phyloP scores from a whole-genome alignment of 73 alveolate genomes.

The Symbiodinium natans region DNA sequence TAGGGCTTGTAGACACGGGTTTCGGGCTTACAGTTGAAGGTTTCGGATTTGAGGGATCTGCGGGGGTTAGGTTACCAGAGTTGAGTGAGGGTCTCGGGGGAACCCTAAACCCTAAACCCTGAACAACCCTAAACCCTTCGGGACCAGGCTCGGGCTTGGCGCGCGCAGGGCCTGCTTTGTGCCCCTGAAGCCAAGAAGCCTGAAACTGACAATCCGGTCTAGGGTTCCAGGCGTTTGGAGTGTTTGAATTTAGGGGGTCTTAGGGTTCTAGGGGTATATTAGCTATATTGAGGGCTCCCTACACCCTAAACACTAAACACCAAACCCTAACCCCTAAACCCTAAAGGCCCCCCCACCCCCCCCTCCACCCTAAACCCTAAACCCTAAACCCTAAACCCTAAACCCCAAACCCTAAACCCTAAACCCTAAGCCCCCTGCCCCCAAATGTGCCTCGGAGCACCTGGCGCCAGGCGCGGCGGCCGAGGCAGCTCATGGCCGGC shows the following conservation, averaged over 20 bases:
- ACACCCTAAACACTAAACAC: neutral
- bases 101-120: neutral
- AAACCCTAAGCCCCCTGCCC: too few species aligned
- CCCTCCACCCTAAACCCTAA: too few species aligned
- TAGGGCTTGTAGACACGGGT: neutral
- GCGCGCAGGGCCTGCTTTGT: too few species aligned
- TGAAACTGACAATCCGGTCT: too few species aligned
- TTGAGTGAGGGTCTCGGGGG: too few species aligned
- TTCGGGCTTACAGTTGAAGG: neutral
- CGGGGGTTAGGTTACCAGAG: too few species aligned
- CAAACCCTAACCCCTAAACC: neutral
- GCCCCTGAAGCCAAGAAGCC: too few species aligned
- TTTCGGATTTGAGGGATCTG: neutral
- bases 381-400: neutral
- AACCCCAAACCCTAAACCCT: neutral
- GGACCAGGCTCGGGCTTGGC: too few species aligned
- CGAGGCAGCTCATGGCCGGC: too few species aligned
- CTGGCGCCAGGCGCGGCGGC: neutral
- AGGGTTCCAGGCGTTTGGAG: too few species aligned
- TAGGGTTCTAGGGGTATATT: too few species aligned
- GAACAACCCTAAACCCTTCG: neutral
- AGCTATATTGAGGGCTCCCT: neutral
- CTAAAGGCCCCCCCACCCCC: neutral
- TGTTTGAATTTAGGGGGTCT: too few species aligned
- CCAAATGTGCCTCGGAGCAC: neutral